Base-by-base conservation (phyloP, 129 eudicot species). In the Saussurea involucrata region DNA sequence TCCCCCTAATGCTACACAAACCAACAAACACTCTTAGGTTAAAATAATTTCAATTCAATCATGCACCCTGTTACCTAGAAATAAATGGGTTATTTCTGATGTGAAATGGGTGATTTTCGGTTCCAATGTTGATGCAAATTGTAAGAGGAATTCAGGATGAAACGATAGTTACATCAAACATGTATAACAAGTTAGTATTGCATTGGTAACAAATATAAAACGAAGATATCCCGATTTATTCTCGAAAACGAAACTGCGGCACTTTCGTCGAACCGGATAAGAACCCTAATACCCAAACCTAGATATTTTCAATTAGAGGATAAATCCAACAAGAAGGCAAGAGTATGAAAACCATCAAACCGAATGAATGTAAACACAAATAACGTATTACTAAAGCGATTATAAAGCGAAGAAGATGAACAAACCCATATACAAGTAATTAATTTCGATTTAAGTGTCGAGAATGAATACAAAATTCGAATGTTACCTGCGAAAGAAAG, bases 401-500 rank as follows among this genome's bases (percentile, higher is more conserved):
- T 15, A 76, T 28, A 17, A 66, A 76, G 53, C 78, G 68, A 33
- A 24, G 13, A 78, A 36, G 12, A 34, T 22, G 58, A 61, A 27
- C 4, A n/a, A 78, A 78, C 18, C 40, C 37, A 20, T 1, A 12
- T 1, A 68, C 5, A 61, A 53, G 27, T 31, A 33, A 55, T 22
- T 0, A 61, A 71, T 70, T 37, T 77, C 21, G n/a, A 77, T 53
- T 17, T 27, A 24, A 34, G 25, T 15, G 55, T 33, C n/a, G 71
- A 36, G 4, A 27, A 78, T 69, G 24, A 60, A 61, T 5, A 71
- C 28, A 21, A 70, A 60, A 5, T 20, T 18, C 0, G 65, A 61
- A 70, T 28, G 17, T 76, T 78, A 78, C 82, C 82, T 78, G 71
- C 53, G 66, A 61, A 44, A 27, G 70, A 61, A 78, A 70, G n/a